Evolutionary conservation across 2,329 filamentous ascomycete species (phyloP).

Genomic region (Fonsecaea monophora): DNA sequence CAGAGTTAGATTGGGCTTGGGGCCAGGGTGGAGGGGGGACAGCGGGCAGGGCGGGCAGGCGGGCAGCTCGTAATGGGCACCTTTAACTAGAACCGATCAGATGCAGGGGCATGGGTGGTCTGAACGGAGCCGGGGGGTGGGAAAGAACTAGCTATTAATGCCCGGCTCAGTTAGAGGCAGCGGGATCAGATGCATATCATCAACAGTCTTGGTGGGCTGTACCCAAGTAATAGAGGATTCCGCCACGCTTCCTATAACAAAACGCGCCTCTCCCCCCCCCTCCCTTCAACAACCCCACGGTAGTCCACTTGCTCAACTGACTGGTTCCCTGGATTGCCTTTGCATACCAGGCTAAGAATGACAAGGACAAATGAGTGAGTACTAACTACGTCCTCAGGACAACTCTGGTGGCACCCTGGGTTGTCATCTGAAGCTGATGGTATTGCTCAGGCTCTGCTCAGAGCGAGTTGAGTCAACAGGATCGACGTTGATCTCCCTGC

Average conservation of each 20-base stretch:
- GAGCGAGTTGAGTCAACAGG: not conserved
- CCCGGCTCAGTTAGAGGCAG: constrained; percentile 8
- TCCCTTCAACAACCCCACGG: constrained; percentile 7
- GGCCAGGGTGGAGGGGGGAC: constrained; percentile 6
- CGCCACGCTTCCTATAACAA: not conserved
- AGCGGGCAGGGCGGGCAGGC: no score
- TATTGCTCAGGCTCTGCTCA: not conserved
- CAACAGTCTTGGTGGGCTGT: constrained; percentile 7
- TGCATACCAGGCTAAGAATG: constrained; percentile 3
- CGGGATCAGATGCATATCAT: constrained; percentile 18
- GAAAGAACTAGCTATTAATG: not conserved
- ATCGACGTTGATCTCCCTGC: constrained; percentile 21
- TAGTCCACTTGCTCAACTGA: constrained; percentile 6
- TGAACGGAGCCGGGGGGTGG: not conserved
- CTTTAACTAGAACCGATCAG: constrained; percentile 4
- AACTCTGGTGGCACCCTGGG: not conserved
- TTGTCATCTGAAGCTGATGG: not conserved
- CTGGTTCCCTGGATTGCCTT: constrained; percentile 3
- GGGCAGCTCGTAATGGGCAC: constrained; percentile 3
- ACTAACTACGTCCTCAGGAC: constrained; percentile 1
- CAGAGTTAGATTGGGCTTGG: constrained; percentile 32
- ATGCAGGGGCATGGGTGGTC: constrained; percentile 1
- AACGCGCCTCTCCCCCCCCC: not conserved
- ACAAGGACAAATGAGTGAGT: constrained; percentile 1
- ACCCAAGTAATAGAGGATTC: not conserved